Percentiles rank a stretch among this genome's conserved stretches.
Evolutionary conservation across 176 grass and related monocot genomes (phyloP).

Genomic region (Phoenix dactylifera): DNA sequence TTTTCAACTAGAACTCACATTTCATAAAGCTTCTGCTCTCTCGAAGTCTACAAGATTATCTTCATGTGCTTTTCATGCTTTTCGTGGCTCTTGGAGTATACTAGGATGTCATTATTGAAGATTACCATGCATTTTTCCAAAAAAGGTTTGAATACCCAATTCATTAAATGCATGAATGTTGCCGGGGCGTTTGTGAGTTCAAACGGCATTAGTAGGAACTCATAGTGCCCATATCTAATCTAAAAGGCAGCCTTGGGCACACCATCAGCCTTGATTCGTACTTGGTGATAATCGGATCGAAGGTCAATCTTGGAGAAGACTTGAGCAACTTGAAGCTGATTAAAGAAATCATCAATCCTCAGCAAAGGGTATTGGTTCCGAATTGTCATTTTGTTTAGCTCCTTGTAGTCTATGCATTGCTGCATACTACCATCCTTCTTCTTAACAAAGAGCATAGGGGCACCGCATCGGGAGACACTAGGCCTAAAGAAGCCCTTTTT

Average conservation of each 20-base stretch:
- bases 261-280: not conserved
- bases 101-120: no score
- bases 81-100: not conserved
- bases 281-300: not conserved
- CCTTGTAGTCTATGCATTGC: not conserved
- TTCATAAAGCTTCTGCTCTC: not conserved
- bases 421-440: not conserved
- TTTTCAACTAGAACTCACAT: not conserved
- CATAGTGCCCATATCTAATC: not conserved
- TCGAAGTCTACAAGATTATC: not conserved
- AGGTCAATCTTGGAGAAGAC: not conserved
- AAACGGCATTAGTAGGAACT: not conserved
- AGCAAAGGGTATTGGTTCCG: not conserved
- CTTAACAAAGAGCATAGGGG: not conserved
- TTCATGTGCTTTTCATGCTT: no score
- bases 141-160: no score
- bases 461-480: not conserved
- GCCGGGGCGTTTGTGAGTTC: not conserved
- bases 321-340: not conserved
- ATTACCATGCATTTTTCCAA: no score
- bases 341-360: not conserved
- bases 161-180: no score
- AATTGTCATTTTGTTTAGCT: not conserved
- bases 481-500: not conserved
- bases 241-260: not conserved